Base-by-base conservation (phyloP, 1,284 basidiomycete species). In the Dichomitus squalens region DNA sequence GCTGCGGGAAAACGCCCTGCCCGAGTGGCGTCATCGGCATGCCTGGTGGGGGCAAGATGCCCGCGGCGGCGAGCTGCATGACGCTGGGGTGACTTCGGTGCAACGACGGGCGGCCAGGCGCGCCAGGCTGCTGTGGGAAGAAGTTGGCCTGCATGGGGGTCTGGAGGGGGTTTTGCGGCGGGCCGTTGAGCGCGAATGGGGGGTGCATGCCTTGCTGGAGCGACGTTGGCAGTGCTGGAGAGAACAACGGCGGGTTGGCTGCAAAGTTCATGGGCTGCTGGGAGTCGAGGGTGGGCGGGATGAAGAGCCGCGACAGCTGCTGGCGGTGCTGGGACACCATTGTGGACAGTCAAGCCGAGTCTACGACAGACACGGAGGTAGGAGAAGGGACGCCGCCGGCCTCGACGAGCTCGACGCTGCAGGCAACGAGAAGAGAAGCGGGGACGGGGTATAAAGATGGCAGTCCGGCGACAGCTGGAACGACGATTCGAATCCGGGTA, bases 101-200 rank as follows among this genome's bases (percentile, higher is more conserved):
- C 72, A 77, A 57, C 14, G 75, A 69, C 1, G 85, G 86, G 49
- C 83, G 80, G 43, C 71, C 76, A 5, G 85, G 84, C 1, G 79
- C 76, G 39, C 72, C 75, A 41, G 80, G 81, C 8, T 77, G 79
- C 21, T 76, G 79, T 2, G 78, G 75, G 59, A 75, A 75, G 65
- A 90, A 90, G 64, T 79, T 81, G 21, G 80, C 68, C 67, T 90
- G 89, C 77, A 90, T 84, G 44, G 88, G 88, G 2, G 87, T 90
- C 68, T 87, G 88, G 48, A 90, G 65, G 38, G 70, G 70, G 41
- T 79, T 66, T 52, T 69, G 53, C 8, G 51, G 72, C 8, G 51
- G 72, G 27, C 66, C 76, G 49, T 66, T 53, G 60, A 81, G 70
- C 25, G 77, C 78, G 62, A 82, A 83, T 0, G 78, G 73, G 0